Conservation (phyloP, 257 asterid species). For the Solanum rostratum region DNA sequence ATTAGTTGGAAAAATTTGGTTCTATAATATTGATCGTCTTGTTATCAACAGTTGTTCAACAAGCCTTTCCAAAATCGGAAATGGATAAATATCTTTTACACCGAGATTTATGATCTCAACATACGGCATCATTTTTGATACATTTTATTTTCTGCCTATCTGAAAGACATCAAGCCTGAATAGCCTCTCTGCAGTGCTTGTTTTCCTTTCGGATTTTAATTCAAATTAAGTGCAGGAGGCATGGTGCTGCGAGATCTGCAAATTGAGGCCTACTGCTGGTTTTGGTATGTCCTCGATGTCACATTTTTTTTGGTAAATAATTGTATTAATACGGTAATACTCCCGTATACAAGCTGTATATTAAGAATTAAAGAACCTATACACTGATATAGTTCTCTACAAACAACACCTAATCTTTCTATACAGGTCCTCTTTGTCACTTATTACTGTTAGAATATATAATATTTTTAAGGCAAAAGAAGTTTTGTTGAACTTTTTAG, state of each 20-base stretch:
- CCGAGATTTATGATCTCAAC: too few relatives aligned
- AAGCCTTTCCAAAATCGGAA: background rate
- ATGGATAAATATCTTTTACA: background rate
- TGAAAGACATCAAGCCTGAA: background rate
- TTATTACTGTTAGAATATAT: background rate
- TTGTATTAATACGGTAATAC: background rate
- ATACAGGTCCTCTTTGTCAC: background rate
- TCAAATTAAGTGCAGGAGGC: constrained; percentile 6
- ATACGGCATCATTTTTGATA: too few relatives aligned
- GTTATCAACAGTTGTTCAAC: background rate
- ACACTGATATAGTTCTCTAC: background rate
- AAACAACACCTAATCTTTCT: background rate
- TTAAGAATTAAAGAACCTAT: background rate
- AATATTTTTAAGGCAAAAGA: too few relatives aligned
- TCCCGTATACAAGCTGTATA: background rate
- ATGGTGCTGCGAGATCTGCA: constrained; percentile 18
- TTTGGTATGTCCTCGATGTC: constrained; percentile 6
- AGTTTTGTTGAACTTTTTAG: background rate
- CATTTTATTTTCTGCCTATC: background rate
- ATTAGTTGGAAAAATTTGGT: background rate
- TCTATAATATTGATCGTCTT: background rate
- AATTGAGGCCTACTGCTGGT: constrained; percentile 11
- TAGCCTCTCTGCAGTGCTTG: background rate
- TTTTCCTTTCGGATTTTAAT: background rate
- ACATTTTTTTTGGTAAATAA: background rate